Conservation (phyloP, 2,329 filamentous ascomycete species). For the Penicillium sp. region DNA sequence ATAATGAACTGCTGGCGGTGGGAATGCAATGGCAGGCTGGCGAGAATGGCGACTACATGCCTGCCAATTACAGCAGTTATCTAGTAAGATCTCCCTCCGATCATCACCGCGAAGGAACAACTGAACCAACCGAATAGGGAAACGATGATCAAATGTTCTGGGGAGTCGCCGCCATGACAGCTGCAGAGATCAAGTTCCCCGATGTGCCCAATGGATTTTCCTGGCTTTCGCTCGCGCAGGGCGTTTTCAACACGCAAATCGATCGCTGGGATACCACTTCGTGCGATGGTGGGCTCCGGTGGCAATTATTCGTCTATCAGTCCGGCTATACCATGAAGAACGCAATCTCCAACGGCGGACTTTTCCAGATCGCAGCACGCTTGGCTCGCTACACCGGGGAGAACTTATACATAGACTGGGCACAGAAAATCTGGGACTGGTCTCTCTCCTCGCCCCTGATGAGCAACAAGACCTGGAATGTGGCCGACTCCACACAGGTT, state of each 20-base stretch:
- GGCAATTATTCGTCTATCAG: conserved; percentile 76
- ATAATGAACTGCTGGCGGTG: conserved; percentile 53
- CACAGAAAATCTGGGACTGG: conserved; percentile 59
- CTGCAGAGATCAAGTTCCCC: conserved; percentile 3
- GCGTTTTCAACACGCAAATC: conserved; percentile 66
- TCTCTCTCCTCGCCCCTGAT: conserved; percentile 52
- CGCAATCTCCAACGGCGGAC: conserved; percentile 68
- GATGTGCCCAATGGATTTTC: conserved; percentile 40
- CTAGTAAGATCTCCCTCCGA: conserved; percentile 8
- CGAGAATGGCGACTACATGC: conserved; percentile 30
- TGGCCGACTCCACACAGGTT: conserved; percentile 60
- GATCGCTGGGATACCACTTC: conserved; percentile 61
- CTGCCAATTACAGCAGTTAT: conserved; percentile 33
- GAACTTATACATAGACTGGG: conserved; percentile 57
- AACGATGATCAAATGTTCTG: conserved; percentile 9
- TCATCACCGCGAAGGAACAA: neutral
- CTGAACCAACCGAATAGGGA: neutral
- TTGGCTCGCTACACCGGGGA: conserved; percentile 62
- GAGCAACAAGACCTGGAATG: conserved; percentile 52
- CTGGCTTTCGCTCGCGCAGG: conserved; percentile 55
- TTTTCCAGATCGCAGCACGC: conserved; percentile 73
- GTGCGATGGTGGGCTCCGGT: conserved; percentile 67
- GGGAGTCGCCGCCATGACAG: conserved; percentile 4
- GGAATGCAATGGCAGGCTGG: conserved; percentile 32
- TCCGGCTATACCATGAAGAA: conserved; percentile 79